Evolutionary conservation across 768 basidiomycete genomes (phyloP).

Genomic region (Leccinum arenicola): DNA sequence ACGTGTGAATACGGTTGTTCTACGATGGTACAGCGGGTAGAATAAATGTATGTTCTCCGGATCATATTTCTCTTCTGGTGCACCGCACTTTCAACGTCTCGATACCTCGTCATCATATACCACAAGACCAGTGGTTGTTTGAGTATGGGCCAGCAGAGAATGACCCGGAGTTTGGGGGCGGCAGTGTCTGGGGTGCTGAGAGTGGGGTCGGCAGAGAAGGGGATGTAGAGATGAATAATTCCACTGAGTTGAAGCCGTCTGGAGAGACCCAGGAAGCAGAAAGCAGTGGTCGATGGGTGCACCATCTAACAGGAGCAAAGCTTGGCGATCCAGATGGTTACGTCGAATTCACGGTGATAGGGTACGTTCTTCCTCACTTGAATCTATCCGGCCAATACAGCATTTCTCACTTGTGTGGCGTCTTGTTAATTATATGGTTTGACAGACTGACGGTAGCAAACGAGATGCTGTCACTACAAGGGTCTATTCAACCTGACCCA

Average conservation of each 20-base stretch:
- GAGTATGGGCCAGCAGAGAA: conserved; percentile 83
- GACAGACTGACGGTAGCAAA: conserved; percentile 83
- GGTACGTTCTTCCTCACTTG: conserved; percentile 37
- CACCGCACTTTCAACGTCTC: conserved; percentile 94
- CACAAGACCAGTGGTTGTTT: conserved; percentile 75
- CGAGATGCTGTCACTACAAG: conserved; percentile 88
- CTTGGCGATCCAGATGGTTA: conserved; percentile 68
- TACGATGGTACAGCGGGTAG: conserved; percentile 59
- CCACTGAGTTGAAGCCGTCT: neutral
- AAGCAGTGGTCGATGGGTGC: conserved; percentile 75
- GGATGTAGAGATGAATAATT: conserved; percentile 13
- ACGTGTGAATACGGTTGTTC: neutral
- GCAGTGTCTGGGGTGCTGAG: conserved; percentile 24
- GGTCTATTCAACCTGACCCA: conserved; percentile 76
- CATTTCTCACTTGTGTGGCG: neutral
- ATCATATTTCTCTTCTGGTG: conserved; percentile 86
- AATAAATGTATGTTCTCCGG: conserved; percentile 85
- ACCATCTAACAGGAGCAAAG: conserved; percentile 60
- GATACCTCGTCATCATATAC: conserved; percentile 90
- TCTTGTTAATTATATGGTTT: conserved; percentile 5
- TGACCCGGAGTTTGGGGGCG: conserved; percentile 65
- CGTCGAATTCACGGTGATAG: conserved; percentile 84
- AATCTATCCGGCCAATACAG: neutral
- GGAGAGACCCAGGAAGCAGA: conserved; percentile 35
- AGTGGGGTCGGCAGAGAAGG: conserved; percentile 2